A percentile compares a stretch with the other conserved stretches of the same genome.
phyloP scores from a whole-genome alignment of 1,284 basidiomycete genomes.

The Limonomyces culmigenus region DNA sequence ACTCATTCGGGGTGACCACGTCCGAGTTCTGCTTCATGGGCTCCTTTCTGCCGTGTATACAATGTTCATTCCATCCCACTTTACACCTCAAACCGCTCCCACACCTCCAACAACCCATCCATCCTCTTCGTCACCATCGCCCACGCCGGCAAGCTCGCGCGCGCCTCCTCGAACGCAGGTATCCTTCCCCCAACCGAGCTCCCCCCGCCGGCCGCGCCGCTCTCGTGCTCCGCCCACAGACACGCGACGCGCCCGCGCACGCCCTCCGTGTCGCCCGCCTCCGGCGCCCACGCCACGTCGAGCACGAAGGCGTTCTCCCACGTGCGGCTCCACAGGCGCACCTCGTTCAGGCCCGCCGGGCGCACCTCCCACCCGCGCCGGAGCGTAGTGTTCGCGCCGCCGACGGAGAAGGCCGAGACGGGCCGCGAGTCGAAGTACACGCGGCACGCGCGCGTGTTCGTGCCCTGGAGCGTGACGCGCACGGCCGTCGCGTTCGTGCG shows the following conservation, averaged over 20 bases:
- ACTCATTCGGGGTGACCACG: too few species aligned
- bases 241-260: constrained; percentile 42
- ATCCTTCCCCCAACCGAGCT: constrained; percentile 23
- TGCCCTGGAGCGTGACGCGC: constrained; percentile 28
- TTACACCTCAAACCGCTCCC: constrained; percentile 27
- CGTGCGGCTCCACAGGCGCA: constrained; percentile 52
- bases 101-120: constrained; percentile 47
- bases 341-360: constrained; percentile 21
- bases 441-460: constrained; percentile 47
- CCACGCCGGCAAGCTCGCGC: constrained; percentile 55
- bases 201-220: constrained; percentile 31
- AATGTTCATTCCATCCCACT: too few species aligned
- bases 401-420: constrained; percentile 24
- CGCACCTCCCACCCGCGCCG: constrained; percentile 29
- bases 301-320: constrained; percentile 47
- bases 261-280: constrained; percentile 9
- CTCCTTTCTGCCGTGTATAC: too few species aligned
- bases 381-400: constrained; percentile 15
- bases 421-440: constrained; percentile 36
- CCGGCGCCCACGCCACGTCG: constrained; percentile 25
- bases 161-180: constrained; percentile 53
- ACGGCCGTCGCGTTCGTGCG: constrained; percentile 24
- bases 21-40: too few species aligned
- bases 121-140: constrained; percentile 37
- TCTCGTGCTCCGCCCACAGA: constrained; percentile 54